These are phyloP conservation scores for Alternaria longipes DNA, from an alignment of 2,329 filamentous ascomycete species.

Conservation along the genomic window DNA sequence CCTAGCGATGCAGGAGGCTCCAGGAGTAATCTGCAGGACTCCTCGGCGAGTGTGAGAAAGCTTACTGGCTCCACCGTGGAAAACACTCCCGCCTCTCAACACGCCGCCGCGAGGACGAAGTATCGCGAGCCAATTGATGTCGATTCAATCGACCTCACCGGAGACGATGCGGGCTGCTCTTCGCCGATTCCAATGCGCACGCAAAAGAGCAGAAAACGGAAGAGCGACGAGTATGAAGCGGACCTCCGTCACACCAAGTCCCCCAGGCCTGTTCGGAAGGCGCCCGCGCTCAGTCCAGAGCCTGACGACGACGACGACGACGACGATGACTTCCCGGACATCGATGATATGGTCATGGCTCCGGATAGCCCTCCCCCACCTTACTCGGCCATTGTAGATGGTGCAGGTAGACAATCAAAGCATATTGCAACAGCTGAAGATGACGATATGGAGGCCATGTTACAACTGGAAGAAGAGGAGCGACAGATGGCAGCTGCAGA, in stretches of 20 bases:
- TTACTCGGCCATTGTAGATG: conserved; percentile 55
- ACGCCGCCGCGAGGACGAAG: conserved; percentile 13
- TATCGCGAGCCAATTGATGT: conserved; percentile 30
- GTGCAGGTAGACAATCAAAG: conserved; percentile 4
- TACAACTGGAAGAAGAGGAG: conserved; percentile 28
- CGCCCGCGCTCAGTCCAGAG: conserved; percentile 26
- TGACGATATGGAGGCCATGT: conserved; percentile 22
- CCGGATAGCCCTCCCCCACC: conserved; percentile 50
- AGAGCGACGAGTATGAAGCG: conserved; percentile 56
- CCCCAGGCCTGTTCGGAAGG: conserved; percentile 23
- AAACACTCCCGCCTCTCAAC: conserved; percentile 18
- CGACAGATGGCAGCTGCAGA: conserved; percentile 16
- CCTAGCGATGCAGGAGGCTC: neutral
- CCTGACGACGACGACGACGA: conserved; percentile 36
- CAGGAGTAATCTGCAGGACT: conserved; percentile 8
- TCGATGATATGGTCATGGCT: conserved; percentile 47
- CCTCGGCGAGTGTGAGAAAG: neutral
- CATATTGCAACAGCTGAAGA: conserved; percentile 7
- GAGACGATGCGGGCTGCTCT: conserved; percentile 29
- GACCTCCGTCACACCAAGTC: conserved; percentile 32
- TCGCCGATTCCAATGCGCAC: conserved; percentile 29
- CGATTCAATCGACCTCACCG: conserved; percentile 51
- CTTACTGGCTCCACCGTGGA: conserved; percentile 8
- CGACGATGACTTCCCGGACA: conserved; percentile 50
- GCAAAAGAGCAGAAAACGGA: conserved; percentile 53